These are phyloP conservation scores for Penicillium crustosum DNA, from an alignment of 2,329 filamentous ascomycete genomes.

Conservation along the genomic window DNA sequence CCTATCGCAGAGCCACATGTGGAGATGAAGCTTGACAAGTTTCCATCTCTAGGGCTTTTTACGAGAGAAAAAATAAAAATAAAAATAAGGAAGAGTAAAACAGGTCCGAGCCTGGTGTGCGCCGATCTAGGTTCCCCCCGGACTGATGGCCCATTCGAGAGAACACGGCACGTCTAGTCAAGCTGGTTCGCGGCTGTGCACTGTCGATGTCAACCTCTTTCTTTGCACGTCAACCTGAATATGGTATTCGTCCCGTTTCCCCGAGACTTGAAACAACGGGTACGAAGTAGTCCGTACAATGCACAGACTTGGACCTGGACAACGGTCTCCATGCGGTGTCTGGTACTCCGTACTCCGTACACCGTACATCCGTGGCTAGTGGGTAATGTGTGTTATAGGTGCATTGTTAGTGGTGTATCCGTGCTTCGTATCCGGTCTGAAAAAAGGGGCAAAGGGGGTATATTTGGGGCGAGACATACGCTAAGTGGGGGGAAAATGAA, in stretches of 20 bases:
- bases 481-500: background rate
- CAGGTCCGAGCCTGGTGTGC: background rate
- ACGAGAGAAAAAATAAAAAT: background rate
- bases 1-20: constrained; percentile 3
- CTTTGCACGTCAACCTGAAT: background rate
- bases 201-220: background rate
- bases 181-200: background rate
- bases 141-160: constrained; percentile 8
- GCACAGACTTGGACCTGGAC: background rate
- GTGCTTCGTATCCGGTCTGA: constrained; percentile 5
- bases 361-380: background rate
- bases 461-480: background rate
- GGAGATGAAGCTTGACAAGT: constrained; percentile 10
- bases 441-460: constrained; percentile 16
- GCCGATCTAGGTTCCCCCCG: constrained; percentile 10
- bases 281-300: background rate
- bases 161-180: background rate
- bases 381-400: background rate
- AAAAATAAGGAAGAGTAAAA: background rate
- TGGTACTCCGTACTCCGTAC: background rate
- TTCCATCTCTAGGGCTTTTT: background rate
- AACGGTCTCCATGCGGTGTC: background rate
- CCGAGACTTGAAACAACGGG: constrained; percentile 1
- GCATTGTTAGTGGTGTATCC: constrained; percentile 4
- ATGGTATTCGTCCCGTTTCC: constrained; percentile 1